phyloP scores from a whole-genome alignment of 2,329 filamentous ascomycete genomes.

The Beauveria medogensis region DNA sequence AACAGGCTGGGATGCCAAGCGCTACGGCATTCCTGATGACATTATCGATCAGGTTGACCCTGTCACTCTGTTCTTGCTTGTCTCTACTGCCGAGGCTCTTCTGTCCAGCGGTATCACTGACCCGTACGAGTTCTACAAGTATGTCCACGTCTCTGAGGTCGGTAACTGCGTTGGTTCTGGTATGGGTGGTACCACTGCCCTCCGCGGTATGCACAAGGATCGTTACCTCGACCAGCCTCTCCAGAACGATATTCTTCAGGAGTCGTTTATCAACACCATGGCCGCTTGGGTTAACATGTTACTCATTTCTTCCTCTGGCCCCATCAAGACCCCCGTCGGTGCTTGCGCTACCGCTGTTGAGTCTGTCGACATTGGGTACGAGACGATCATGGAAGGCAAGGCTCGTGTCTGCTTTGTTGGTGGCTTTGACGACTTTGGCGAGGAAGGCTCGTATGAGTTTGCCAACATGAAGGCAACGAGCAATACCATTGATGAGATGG shows the following conservation, averaged over 20 bases:
- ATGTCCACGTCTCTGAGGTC: conserved; percentile 94
- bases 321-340: conserved; percentile 97
- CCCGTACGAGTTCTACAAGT: conserved; percentile 99
- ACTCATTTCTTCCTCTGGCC: conserved; percentile 89
- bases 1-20: conserved; percentile 93
- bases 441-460: conserved; percentile 98
- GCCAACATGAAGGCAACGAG: conserved; percentile 99
- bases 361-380: conserved; percentile 94
- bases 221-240: conserved; percentile 93
- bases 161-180: conserved; percentile 98
- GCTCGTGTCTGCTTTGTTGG: conserved; percentile 95
- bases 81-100: conserved; percentile 86
- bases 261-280: conserved; percentile 99
- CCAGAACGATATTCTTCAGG: conserved; percentile 97
- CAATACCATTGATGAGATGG: conserved; percentile 94
- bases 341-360: conserved; percentile 96
- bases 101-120: conserved; percentile 93
- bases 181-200: conserved; percentile 87
- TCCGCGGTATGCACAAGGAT: conserved; percentile 97
- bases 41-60: conserved; percentile 97
- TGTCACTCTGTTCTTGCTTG: conserved; percentile 89
- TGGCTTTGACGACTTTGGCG: conserved; percentile 98
- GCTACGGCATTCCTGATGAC: conserved; percentile 92
- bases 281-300: conserved; percentile 99
- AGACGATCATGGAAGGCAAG: conserved; percentile 98